phyloP scores from a whole-genome alignment of 495 filamentous ascomycete genomes.

The Trichoderma virens region DNA sequence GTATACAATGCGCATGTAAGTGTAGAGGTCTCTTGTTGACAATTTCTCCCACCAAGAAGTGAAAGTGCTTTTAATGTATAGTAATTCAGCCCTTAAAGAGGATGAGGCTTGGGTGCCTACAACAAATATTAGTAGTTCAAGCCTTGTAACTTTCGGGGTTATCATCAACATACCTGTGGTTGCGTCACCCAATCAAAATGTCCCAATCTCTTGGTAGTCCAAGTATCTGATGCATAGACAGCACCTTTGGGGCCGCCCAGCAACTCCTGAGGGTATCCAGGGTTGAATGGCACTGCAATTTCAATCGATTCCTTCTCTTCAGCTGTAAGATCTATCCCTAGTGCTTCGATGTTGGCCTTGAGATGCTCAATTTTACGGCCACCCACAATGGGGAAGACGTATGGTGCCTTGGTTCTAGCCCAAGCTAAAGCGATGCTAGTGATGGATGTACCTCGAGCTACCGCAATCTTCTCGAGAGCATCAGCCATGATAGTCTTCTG shows the following conservation, averaged over 20 bases:
- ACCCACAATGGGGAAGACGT: constrained; percentile 47
- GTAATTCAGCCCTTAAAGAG: background rate
- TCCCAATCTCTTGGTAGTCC: constrained; percentile 26
- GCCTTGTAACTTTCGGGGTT: background rate
- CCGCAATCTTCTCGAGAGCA: constrained; percentile 44
- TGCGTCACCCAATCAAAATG: constrained; percentile 30
- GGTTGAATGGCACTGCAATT: constrained; percentile 41
- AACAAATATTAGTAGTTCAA: background rate
- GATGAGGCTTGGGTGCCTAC: background rate
- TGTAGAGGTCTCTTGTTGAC: too few species aligned
- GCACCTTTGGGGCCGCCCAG: constrained; percentile 29
- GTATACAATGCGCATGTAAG: too few species aligned
- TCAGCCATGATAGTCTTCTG: constrained; percentile 35
- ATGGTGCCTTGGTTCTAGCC: constrained; percentile 42
- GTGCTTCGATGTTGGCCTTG: constrained; percentile 52
- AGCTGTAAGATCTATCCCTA: constrained; percentile 42
- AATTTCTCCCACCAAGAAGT: too few species aligned
- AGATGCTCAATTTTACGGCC: constrained; percentile 58
- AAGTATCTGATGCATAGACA: constrained; percentile 27
- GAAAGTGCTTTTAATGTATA: too few species aligned
- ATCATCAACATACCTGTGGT: constrained; percentile 10
- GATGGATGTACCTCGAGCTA: constrained; percentile 34
- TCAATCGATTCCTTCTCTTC: background rate
- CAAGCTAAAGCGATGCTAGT: constrained; percentile 50
- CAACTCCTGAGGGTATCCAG: constrained; percentile 47